These are phyloP conservation scores for Maudiozyma saulgeensis DNA, from an alignment of 805 yeast genomes.

Conservation along the genomic window DNA sequence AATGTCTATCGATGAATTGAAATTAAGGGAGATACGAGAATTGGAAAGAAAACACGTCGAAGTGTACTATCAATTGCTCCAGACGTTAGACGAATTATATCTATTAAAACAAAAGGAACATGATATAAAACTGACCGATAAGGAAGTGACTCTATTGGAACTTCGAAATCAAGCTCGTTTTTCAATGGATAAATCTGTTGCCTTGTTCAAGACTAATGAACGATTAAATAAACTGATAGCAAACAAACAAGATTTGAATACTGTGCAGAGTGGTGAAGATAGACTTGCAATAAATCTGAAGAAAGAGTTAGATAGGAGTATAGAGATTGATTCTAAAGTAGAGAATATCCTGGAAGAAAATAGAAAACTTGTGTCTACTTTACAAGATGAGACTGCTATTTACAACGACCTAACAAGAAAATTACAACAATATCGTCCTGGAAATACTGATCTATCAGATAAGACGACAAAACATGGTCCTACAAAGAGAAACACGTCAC, in stretches of 20 bases:
- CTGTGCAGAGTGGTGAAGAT: constrained; percentile 7
- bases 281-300: constrained; percentile 9
- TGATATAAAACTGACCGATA: not conserved
- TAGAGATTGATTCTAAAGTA: constrained; percentile 11
- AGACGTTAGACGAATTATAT: constrained; percentile 28
- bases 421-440: constrained; percentile 1
- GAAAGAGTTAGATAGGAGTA: constrained; percentile 12
- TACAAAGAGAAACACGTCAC: not conserved
- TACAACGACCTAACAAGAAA: not conserved
- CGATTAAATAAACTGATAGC: constrained; percentile 4
- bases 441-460: no score
- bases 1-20: constrained; percentile 1
- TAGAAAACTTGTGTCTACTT: not conserved
- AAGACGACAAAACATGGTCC: no score
- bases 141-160: constrained; percentile 7
- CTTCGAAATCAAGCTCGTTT: constrained; percentile 15
- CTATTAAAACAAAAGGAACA: constrained; percentile 10
- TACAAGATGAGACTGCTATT: constrained; percentile 4
- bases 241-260: not conserved
- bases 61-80: constrained; percentile 27
- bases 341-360: constrained; percentile 2
- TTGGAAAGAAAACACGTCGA: constrained; percentile 26
- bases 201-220: constrained; percentile 13
- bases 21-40: constrained; percentile 10
- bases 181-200: constrained; percentile 18